A percentile compares a stretch with the other conserved stretches of the same genome.
phyloP scores from a whole-genome alignment of 2,329 filamentous ascomycete species.

The Exophiala dermatitidis region DNA sequence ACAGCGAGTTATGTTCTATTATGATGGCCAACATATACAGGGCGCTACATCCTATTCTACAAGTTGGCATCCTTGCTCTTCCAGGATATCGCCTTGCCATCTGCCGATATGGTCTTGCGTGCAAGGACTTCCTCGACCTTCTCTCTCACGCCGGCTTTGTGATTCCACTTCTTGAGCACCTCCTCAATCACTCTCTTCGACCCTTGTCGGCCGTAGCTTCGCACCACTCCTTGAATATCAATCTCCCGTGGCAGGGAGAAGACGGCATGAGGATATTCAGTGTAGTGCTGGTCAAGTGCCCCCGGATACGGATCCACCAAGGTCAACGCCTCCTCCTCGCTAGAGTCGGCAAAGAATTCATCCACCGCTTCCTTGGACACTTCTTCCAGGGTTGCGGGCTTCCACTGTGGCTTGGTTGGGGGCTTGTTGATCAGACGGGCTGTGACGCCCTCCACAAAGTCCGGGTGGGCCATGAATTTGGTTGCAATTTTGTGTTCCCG shows the following conservation, averaged over 20 bases:
- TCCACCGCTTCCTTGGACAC: slow-evolving; percentile 54
- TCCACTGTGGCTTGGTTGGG: slow-evolving; percentile 62
- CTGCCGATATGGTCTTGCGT: slow-evolving; percentile 50
- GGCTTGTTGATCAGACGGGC: slow-evolving; percentile 68
- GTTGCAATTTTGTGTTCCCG: slow-evolving; percentile 77
- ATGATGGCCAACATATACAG: not conserved
- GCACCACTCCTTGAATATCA: slow-evolving; percentile 42
- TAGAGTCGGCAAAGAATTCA: slow-evolving; percentile 59
- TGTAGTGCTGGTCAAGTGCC: slow-evolving; percentile 50
- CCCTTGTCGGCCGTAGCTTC: slow-evolving; percentile 40
- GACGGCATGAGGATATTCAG: slow-evolving; percentile 61
- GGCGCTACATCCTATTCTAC: not conserved
- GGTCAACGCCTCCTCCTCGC: slow-evolving; percentile 44
- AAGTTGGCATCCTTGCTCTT: slow-evolving; percentile 14
- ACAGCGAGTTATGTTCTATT: not conserved
- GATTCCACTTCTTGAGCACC: slow-evolving; percentile 53
- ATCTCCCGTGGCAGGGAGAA: slow-evolving; percentile 68
- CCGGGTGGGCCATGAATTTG: slow-evolving; percentile 82
- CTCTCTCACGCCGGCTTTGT: slow-evolving; percentile 62
- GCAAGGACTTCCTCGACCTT: slow-evolving; percentile 62
- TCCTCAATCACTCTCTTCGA: slow-evolving; percentile 55
- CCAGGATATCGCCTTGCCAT: slow-evolving; percentile 33
- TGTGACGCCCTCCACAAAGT: slow-evolving; percentile 88
- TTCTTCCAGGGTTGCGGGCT: slow-evolving; percentile 64
- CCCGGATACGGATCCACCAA: slow-evolving; percentile 47